phyloP scores from a whole-genome alignment of 345 rosid genomes.

The Nephelium lappaceum region DNA sequence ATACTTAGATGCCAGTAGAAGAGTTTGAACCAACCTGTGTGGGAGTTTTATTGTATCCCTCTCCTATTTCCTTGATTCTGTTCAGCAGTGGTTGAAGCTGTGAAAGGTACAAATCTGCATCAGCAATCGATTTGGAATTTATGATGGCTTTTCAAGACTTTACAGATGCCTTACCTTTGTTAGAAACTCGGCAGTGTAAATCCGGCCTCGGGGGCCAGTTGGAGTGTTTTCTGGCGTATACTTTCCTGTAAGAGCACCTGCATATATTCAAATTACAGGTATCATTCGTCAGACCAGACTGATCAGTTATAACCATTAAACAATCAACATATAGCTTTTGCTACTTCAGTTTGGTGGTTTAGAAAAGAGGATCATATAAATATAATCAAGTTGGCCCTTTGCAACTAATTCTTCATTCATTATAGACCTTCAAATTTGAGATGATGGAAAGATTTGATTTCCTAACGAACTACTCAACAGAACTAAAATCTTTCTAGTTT shows the following conservation, averaged over 20 bases:
- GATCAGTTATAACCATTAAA: background rate
- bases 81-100: conserved; percentile 87
- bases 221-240: conserved; percentile 88
- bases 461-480: background rate
- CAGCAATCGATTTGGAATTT: conserved; percentile 22
- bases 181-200: conserved; percentile 78
- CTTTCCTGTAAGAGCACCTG: conserved; percentile 94
- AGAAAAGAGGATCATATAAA: background rate
- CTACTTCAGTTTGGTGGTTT: background rate
- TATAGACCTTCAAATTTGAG: background rate
- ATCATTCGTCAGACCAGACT: background rate
- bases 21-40: conserved; percentile 64
- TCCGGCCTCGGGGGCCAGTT: conserved; percentile 76
- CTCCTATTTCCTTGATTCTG: conserved; percentile 73
- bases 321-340: background rate
- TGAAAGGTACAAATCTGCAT: conserved; percentile 37
- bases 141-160: conserved; percentile 2
- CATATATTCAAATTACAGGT: conserved; percentile 5
- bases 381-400: background rate
- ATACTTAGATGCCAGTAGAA: conserved; percentile 6
- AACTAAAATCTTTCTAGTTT: background rate
- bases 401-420: background rate
- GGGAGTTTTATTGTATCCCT: conserved; percentile 59
- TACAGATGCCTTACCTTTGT: conserved; percentile 48
- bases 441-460: conserved; percentile 1